These are phyloP conservation scores for Aspergillus terreus DNA, from an alignment of 2,329 filamentous ascomycete genomes.

Conservation along the genomic window DNA sequence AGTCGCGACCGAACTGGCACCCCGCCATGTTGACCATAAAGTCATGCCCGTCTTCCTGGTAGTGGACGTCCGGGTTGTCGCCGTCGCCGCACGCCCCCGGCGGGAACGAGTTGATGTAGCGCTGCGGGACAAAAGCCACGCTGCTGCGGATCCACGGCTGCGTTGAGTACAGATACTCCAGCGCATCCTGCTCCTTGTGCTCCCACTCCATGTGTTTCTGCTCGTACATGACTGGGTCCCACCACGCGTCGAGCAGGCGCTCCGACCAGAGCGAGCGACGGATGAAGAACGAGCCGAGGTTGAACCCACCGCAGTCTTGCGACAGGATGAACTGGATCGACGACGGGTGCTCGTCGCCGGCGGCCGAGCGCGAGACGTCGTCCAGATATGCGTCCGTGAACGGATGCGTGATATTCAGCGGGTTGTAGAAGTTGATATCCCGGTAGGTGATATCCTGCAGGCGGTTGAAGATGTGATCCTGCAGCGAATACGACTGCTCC, in stretches of 20 bases:
- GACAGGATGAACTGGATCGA: constrained; percentile 86
- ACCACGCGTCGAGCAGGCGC: constrained; percentile 90
- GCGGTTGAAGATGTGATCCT: constrained; percentile 83
- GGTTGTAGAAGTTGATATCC: constrained; percentile 95
- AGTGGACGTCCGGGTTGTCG: constrained; percentile 72
- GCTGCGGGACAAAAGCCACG: constrained; percentile 83
- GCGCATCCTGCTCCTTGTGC: constrained; percentile 94
- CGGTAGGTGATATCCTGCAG: constrained; percentile 75
- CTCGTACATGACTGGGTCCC: constrained; percentile 96
- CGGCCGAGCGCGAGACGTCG: constrained; percentile 63
- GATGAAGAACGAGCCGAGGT: constrained; percentile 92
- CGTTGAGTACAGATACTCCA: constrained; percentile 85
- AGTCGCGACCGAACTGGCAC: constrained; percentile 94
- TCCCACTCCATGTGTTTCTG: constrained; percentile 99
- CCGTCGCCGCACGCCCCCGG: constrained; percentile 71
- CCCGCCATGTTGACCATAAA: constrained; percentile 98
- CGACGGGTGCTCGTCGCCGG: constrained; percentile 71
- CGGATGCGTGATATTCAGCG: constrained; percentile 87
- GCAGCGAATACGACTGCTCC: constrained; percentile 88
- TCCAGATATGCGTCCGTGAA: constrained; percentile 73
- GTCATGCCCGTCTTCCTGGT: constrained; percentile 78
- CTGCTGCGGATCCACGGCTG: constrained; percentile 92
- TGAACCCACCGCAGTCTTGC: constrained; percentile 95
- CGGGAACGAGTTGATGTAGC: constrained; percentile 92
- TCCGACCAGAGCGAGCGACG: constrained; percentile 85